These are phyloP conservation scores for Begonia fuchsioides DNA, from an alignment of 306 rosid genomes.

Conservation along the genomic window DNA sequence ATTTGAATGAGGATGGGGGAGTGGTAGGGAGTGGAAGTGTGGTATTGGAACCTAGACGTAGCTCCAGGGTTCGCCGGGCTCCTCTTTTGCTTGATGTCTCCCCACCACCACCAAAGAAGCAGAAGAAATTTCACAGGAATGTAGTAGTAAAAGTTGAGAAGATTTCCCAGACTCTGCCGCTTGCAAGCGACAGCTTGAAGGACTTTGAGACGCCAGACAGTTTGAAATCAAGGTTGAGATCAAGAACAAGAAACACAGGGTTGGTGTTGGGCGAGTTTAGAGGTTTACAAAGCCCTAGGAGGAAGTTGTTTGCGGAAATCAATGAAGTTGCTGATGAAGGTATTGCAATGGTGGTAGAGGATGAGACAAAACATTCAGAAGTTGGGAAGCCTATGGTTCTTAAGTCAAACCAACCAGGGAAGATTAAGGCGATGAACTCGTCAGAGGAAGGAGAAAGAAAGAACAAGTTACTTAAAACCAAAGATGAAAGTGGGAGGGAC, in stretches of 20 bases:
- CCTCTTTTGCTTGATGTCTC: slow-evolving; percentile 75
- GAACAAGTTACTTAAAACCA: slow-evolving; percentile 9
- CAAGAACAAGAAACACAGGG: slow-evolving; percentile 27
- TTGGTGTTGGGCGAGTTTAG: slow-evolving; percentile 21
- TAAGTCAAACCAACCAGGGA: slow-evolving; percentile 47
- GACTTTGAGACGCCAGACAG: slow-evolving; percentile 12
- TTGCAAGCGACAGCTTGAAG: slow-evolving; percentile 6
- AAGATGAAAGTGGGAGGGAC: slow-evolving; percentile 4
- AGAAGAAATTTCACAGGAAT: slow-evolving; percentile 26
- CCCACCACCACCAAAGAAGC: slow-evolving; percentile 53
- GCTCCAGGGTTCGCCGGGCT: slow-evolving; percentile 68
- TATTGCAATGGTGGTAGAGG: slow-evolving; percentile 13
- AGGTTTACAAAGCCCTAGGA: slow-evolving; percentile 27
- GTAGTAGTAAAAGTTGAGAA: slow-evolving; percentile 15
- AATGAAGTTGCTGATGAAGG: slow-evolving; percentile 15
- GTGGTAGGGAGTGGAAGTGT: slow-evolving; percentile 13
- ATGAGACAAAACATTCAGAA: slow-evolving; percentile 25
- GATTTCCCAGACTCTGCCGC: slow-evolving; percentile 17
- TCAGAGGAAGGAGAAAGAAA: slow-evolving; percentile 17
- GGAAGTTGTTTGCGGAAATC: slow-evolving; percentile 39
- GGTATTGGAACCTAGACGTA: slow-evolving; percentile 48
- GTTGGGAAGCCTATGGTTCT: slow-evolving; percentile 26
- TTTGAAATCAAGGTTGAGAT: slow-evolving; percentile 62
- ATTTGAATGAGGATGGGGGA: slow-evolving; percentile 26
- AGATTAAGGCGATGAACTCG: slow-evolving; percentile 31